Base-by-base conservation (phyloP, 306 rosid genomes). In the Lupinus albus region DNA sequence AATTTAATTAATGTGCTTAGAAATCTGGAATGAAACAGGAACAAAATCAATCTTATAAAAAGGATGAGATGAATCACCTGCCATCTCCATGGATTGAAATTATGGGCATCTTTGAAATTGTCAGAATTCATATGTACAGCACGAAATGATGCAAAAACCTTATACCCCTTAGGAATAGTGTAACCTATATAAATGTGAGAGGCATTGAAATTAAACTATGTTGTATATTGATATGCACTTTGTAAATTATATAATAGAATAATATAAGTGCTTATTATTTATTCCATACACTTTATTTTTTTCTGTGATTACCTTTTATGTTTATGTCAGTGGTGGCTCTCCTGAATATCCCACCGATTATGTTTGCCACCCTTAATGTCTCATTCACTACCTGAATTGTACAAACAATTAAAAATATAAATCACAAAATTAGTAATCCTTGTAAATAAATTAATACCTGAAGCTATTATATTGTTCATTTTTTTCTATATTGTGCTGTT, bases 1-100 rank as follows among this genome's bases (percentile, higher is more conserved):
- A 25, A 1, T 1, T 25, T 25, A 25, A 25, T 25, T 25, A 25
- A 1, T 25, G 0, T 25, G 4, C 0, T 25, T 2, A 25, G 0
- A 25, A 25, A 25, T 25, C 30, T 25, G 2, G 0, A 25, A 25
- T 25, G 2, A 2, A 25, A 2, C 30, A 3, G 4, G 3, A 25
- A 25, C 0, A 25, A 25, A 25, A 25, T 2, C 30, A 25, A 25
- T 25, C 30, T 4, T 25, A 25, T 25, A 25, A 25, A 25, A 25
- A 25, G 30, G 4, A 33, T 0, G 0, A 4, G 36, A 6, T 33
- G 11, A 69, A 35, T 1, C 67, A 87, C 84, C 89, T 86, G 94
- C 97, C 99, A 94, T 79, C 99, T 85, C 99, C 99, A 94, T 51
- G 99, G 99, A 70, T 86, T 86, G 63, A 88, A 94, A 56, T 88